Evolutionary conservation across 441 rosid genomes (phyloP).

Genomic region (Oxalis stricta): DNA sequence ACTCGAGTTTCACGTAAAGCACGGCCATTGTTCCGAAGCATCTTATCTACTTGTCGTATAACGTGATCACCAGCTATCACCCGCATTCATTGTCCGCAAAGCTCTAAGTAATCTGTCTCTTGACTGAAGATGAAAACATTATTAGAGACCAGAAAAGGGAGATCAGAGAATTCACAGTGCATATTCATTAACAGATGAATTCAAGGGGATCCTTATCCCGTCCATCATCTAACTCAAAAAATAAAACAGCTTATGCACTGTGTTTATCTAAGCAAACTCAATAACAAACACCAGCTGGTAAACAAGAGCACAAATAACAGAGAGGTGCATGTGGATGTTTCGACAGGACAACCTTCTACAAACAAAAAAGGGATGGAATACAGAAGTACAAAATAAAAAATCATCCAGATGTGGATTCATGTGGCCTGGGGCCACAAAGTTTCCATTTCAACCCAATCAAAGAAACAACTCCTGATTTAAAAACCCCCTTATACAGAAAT

Average conservation of each 20-base stretch:
- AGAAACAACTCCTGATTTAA: slow-evolving; percentile 1
- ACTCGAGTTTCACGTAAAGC: slow-evolving; percentile 70
- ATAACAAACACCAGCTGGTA: too few species aligned
- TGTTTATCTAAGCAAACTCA: too few species aligned
- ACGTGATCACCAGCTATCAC: slow-evolving; percentile 97
- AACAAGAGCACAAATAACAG: too few species aligned
- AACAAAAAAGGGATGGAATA: too few species aligned
- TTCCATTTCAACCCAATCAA: background rate
- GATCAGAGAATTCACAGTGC: background rate
- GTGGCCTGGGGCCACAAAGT: background rate
- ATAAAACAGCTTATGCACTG: too few species aligned
- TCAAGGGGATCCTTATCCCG: too few species aligned
- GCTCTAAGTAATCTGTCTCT: slow-evolving; percentile 80
- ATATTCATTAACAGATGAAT: too few species aligned
- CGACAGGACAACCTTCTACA: too few species aligned
- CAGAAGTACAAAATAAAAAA: background rate
- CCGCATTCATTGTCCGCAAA: slow-evolving; percentile 84
- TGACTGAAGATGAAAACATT: slow-evolving; percentile 39
- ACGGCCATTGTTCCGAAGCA: slow-evolving; percentile 73
- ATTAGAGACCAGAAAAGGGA: slow-evolving; percentile 13
- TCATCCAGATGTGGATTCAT: background rate
- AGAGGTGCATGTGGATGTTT: too few species aligned
- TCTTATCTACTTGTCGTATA: slow-evolving; percentile 89
- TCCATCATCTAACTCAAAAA: too few species aligned
- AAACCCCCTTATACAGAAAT: background rate